Evolutionary conservation across 176 grass and related monocot species (phyloP).

Genomic region (Pharus latifolius): DNA sequence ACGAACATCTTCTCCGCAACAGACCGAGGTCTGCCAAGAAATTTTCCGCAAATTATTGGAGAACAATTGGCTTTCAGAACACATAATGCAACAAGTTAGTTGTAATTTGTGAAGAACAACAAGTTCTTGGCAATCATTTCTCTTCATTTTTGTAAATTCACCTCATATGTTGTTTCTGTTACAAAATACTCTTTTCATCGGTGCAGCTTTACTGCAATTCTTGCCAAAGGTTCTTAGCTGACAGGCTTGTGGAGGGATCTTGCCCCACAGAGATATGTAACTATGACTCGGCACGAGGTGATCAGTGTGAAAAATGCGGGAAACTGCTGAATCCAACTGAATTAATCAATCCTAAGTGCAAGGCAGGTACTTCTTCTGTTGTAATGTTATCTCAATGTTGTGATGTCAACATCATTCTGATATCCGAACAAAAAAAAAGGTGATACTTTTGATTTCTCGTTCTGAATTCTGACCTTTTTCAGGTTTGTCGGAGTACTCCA

Average conservation of each 20-base stretch:
- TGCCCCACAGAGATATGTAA: conserved; percentile 55
- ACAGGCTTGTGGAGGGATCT: conserved; percentile 61
- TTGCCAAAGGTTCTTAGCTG: conserved; percentile 60
- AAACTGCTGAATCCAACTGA: conserved; percentile 68
- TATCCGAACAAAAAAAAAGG: not conserved
- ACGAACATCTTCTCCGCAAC: conserved; percentile 55
- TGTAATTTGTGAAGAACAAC: not conserved
- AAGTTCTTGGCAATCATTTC: not conserved
- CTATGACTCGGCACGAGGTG: conserved; percentile 55
- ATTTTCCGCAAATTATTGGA: conserved; percentile 67
- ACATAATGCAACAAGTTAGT: conserved; percentile 79
- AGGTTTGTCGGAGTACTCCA: conserved; percentile 46
- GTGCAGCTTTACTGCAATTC: conserved; percentile 57
- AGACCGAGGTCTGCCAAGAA: conserved; percentile 68
- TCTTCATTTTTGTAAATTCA: not conserved
- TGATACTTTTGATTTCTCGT: not conserved
- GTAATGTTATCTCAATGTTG: too few species aligned
- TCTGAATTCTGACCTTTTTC: not conserved
- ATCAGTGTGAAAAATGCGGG: conserved; percentile 87
- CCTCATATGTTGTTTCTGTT: not conserved
- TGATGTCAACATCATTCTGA: not conserved
- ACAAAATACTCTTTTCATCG: not conserved
- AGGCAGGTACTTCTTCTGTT: conserved; percentile 4
- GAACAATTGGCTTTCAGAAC: conserved; percentile 70
- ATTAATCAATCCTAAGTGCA: conserved; percentile 66